Evolutionary conservation across 805 yeast genomes (phyloP), one percentile per base, ranked within the genome.

Genomic region (Ogataea degrootiae): DNA sequence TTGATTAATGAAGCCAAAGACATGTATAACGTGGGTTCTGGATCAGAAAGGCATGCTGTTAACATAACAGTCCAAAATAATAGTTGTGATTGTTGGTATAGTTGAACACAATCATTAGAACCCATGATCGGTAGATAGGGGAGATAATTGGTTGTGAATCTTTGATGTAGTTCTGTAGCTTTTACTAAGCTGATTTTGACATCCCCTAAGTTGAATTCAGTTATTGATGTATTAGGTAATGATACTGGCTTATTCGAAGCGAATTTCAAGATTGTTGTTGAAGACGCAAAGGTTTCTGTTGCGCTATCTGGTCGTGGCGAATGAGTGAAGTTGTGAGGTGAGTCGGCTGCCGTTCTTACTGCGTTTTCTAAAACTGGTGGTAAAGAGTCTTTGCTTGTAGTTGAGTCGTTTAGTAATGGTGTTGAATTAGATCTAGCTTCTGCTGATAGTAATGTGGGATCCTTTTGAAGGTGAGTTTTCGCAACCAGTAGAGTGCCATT

Each of bases 51-150:
- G 40, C 94, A 82, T 0, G 96, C 96, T 0, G 96, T 88, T 40
- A 87, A 71, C 72, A 88, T 85, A 2, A 90, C 92, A 0, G 96
- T 79, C 97, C 97, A 91, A 61, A 91, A 91, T 44, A 91, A 70
- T 21, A 90, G 71, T 59, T 87, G 92, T 0, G 96, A 87, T 59
- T 87, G 94, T 16, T 85, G 76, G 63, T 87, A 88, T 19, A 91
- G 74, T 60, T 87, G 94, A 0, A 82, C 75, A 3, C 95, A 91
- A 41, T 79, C 75, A 39, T 75, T 70, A 0, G 95, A 81, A 29
- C 82, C 75, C 61, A 91, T 70, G 12, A 91, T 86, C 2, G 97
- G 97, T 57, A 90, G 71, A 56, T 76, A 85, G 0, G 96, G 95
- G 22, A 87, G 69, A 58, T 83, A 84, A 47, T 82, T 77, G 6